Evolutionary conservation across 1,139 yeast genomes (phyloP).

Genomic region (Pneumocystis carinii): DNA sequence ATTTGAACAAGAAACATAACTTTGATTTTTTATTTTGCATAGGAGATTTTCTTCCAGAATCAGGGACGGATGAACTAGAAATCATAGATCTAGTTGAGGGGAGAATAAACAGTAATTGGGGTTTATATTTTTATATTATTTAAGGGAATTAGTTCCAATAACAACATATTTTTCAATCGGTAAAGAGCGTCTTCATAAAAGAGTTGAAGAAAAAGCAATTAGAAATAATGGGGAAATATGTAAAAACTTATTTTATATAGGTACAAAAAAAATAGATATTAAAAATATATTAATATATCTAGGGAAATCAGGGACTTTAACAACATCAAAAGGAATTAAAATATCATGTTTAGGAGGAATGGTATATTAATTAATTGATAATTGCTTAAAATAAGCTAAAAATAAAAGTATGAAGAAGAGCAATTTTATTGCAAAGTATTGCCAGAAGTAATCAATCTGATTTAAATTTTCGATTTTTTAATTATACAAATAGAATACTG

Average conservation of each 20-base stretch:
- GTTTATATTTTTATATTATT: neutral
- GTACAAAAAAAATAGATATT: neutral
- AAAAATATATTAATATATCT: neutral
- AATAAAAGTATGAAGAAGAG: neutral
- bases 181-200: conserved; percentile 5
- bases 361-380: neutral
- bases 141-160: conserved; percentile 2
- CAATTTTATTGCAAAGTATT: neutral
- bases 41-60: conserved; percentile 9
- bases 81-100: conserved; percentile 3
- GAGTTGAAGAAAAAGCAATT: conserved; percentile 1
- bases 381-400: neutral
- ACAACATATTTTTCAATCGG: conserved; percentile 10
- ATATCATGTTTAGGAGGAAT: conserved; percentile 4
- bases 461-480: neutral
- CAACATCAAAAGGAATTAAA: conserved; percentile 4
- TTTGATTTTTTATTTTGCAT: conserved; percentile 10
- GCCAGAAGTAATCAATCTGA: neutral
- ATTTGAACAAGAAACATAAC: conserved; percentile 5
- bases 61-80: neutral
- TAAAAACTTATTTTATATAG: conserved; percentile 8
- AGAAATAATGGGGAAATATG: conserved; percentile 9
- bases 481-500: neutral
- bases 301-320: conserved; percentile 7
- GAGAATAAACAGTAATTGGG: neutral